A percentile compares a stretch with the other conserved stretches of the same genome.
Evolutionary conservation across 2,329 filamentous ascomycete species (phyloP).

Genomic region (Ampelomyces quisqualis): DNA sequence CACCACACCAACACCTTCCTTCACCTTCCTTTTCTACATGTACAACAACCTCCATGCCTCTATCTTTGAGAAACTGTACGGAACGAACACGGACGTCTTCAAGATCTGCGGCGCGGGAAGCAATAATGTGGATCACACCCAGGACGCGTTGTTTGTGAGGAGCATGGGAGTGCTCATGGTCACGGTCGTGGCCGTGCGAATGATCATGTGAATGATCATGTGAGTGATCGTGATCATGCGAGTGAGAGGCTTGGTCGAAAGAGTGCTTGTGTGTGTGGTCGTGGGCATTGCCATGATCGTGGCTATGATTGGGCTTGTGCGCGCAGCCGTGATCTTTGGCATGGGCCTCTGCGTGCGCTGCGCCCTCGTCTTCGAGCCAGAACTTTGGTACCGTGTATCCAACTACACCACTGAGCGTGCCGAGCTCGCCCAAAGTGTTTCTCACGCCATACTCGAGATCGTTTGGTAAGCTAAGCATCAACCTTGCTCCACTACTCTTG

Average conservation of each 20-base stretch:
- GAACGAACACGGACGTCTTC: slow-evolving; percentile 85
- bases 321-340: slow-evolving; percentile 41
- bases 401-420: slow-evolving; percentile 77
- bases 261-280: slow-evolving; percentile 41
- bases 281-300: slow-evolving; percentile 39
- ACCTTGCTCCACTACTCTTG: slow-evolving; percentile 74
- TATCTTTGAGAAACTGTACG: slow-evolving; percentile 65
- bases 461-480: slow-evolving; percentile 82
- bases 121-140: slow-evolving; percentile 84
- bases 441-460: slow-evolving; percentile 85
- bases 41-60: slow-evolving; percentile 77
- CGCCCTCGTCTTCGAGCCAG: slow-evolving; percentile 75
- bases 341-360: slow-evolving; percentile 45
- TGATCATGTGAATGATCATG: slow-evolving; percentile 38
- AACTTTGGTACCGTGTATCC: slow-evolving; percentile 87
- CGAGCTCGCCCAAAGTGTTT: slow-evolving; percentile 80
- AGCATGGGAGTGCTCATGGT: slow-evolving; percentile 40
- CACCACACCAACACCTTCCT: slow-evolving; percentile 62
- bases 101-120: slow-evolving; percentile 67
- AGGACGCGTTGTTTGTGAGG: slow-evolving; percentile 56
- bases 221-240: slow-evolving; percentile 27
- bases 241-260: slow-evolving; percentile 11
- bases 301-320: slow-evolving; percentile 31
- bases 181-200: slow-evolving; percentile 25
- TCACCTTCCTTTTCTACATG: slow-evolving; percentile 88